These are phyloP conservation scores for Ballota nigra DNA, from an alignment of 257 asterid genomes.

Conservation along the genomic window DNA sequence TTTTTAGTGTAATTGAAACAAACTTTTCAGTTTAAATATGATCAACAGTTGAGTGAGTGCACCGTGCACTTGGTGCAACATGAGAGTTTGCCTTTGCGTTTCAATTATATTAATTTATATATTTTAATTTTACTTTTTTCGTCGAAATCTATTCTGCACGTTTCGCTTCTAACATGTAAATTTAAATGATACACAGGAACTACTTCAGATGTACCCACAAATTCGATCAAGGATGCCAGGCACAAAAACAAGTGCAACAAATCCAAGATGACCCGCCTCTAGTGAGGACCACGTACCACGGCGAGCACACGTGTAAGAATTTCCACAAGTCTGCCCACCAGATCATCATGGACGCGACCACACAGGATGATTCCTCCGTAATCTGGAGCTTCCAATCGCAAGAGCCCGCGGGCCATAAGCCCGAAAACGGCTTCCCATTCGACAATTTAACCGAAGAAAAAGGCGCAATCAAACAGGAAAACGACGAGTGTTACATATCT, in stretches of 20 bases:
- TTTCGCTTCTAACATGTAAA: not conserved
- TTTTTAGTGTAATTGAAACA: no score
- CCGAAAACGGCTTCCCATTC: no score
- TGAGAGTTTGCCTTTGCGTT: no score
- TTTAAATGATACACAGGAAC: slow-evolving; percentile 27
- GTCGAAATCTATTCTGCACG: no score
- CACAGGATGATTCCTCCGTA: slow-evolving; percentile 34
- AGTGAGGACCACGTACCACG: slow-evolving; percentile 52
- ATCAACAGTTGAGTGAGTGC: no score
- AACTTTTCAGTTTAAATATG: no score
- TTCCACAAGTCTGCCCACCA: slow-evolving; percentile 13
- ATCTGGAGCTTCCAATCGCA: slow-evolving; percentile 41
- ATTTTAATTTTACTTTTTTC: no score
- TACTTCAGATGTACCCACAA: slow-evolving; percentile 79
- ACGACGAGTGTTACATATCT: slow-evolving; percentile 7
- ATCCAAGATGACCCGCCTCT: slow-evolving; percentile 50
- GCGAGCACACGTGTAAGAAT: slow-evolving; percentile 49
- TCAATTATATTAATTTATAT: no score
- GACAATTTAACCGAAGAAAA: not conserved
- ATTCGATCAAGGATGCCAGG: slow-evolving; percentile 57
- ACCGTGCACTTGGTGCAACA: no score
- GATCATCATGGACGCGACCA: slow-evolving; percentile 20
- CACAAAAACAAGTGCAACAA: slow-evolving; percentile 62
- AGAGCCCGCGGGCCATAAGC: no score
- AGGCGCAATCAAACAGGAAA: slow-evolving; percentile 23